Conservation (phyloP, 108 stramenopile genomes). For the Seminavis robusta region DNA sequence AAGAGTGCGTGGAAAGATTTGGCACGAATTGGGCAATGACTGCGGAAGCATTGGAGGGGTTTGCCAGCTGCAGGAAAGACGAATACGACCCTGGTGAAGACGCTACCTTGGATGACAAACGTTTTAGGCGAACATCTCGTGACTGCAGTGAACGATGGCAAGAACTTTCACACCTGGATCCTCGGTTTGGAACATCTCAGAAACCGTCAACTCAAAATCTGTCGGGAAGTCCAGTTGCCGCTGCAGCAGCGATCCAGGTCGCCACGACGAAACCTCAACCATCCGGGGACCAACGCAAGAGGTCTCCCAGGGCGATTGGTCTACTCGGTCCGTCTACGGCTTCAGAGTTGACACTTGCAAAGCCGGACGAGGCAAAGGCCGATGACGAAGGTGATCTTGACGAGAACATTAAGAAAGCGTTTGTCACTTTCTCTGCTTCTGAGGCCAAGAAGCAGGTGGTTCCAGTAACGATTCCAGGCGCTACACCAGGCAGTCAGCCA, state of each 20-base stretch:
- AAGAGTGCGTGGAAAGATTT: constrained; percentile 34
- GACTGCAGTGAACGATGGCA: constrained; percentile 70
- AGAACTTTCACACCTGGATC: constrained; percentile 8
- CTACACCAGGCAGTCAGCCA: constrained; percentile 21
- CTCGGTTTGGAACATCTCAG: not conserved
- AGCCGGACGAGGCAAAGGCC: not conserved
- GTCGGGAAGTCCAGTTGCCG: not conserved
- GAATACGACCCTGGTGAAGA: no score
- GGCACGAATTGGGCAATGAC: constrained; percentile 69
- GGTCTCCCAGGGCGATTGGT: no score
- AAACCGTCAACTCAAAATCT: not conserved
- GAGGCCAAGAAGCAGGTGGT: constrained; percentile 31
- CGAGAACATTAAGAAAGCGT: no score
- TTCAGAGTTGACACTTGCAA: no score
- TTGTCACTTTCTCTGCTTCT: constrained; percentile 16
- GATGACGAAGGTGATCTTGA: no score
- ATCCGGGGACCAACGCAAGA: no score
- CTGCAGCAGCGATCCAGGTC: not conserved
- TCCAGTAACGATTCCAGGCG: constrained; percentile 48
- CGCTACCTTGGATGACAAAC: not conserved
- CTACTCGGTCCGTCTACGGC: no score
- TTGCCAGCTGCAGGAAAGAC: no score
- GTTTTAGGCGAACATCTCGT: constrained; percentile 30
- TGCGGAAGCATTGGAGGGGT: constrained; percentile 37
- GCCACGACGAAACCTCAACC: no score